Conservation (phyloP, 768 basidiomycete genomes). For the Kwoniella sp. region DNA sequence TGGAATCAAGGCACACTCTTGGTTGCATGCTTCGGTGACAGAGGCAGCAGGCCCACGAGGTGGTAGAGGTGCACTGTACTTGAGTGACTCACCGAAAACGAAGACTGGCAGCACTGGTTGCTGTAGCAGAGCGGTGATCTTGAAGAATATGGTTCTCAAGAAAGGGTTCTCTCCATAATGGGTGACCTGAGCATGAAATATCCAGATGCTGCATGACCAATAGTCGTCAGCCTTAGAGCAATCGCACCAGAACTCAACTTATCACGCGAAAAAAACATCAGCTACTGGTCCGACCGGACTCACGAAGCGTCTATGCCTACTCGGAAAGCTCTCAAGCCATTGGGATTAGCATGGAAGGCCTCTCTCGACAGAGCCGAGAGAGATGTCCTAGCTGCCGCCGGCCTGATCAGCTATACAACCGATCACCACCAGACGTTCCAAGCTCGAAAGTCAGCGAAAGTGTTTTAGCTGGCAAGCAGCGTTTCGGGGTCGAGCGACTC, state of each 20-base stretch:
- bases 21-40: too few species aligned
- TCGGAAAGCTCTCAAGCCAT: constrained; percentile 71
- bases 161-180: constrained; percentile 77
- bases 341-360: constrained; percentile 70
- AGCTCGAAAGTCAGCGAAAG: neutral
- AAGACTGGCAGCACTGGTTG: constrained; percentile 84
- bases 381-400: constrained; percentile 72
- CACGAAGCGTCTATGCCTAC: constrained; percentile 77
- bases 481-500: constrained; percentile 19
- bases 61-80: neutral
- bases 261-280: neutral
- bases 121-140: constrained; percentile 71
- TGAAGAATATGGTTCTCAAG: constrained; percentile 79
- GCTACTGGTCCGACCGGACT: too few species aligned
- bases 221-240: neutral
- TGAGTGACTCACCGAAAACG: constrained; percentile 65
- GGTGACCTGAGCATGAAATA: constrained; percentile 61
- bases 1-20: too few species aligned
- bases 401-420: constrained; percentile 66
- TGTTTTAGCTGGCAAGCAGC: too few species aligned
- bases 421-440: constrained; percentile 1
- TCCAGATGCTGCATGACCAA: constrained; percentile 53
- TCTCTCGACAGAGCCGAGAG: constrained; percentile 76
- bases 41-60: too few species aligned
- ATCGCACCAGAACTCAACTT: too few species aligned